Conservation (phyloP, 2,329 filamentous ascomycete genomes). For the Arthrobotrys sphaeroides region DNA sequence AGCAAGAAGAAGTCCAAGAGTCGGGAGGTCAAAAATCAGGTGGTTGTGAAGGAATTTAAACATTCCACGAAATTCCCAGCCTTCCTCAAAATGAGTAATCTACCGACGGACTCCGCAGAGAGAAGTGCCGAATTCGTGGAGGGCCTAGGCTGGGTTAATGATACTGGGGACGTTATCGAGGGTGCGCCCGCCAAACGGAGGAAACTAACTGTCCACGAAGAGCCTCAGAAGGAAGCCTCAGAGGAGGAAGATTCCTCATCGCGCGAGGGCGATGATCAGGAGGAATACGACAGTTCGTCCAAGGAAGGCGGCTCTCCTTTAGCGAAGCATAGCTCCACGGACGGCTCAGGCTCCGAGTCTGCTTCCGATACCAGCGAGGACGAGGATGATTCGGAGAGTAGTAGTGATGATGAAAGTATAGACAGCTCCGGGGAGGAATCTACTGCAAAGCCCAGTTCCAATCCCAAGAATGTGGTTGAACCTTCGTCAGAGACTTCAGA, state of each 20-base stretch:
- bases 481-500: background rate
- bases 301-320: background rate
- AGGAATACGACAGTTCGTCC: background rate
- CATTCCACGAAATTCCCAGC: constrained; percentile 83
- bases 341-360: background rate
- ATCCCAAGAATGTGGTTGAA: background rate
- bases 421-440: background rate
- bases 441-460: background rate
- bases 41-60: constrained; percentile 86
- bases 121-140: constrained; percentile 75
- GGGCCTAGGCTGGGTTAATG: constrained; percentile 87
- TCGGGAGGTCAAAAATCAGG: constrained; percentile 71
- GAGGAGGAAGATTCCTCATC: constrained; percentile 58
- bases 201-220: constrained; percentile 54
- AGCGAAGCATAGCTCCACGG: background rate
- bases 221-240: constrained; percentile 56
- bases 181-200: constrained; percentile 62
- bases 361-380: constrained; percentile 17
- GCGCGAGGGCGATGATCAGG: constrained; percentile 3
- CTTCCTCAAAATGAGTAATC: constrained; percentile 73
- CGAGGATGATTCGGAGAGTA: constrained; percentile 13
- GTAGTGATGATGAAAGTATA: constrained; percentile 2
- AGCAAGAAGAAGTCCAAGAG: constrained; percentile 63
- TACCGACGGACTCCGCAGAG: constrained; percentile 62
- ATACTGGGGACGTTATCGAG: constrained; percentile 79